Conservation (phyloP, 2,329 filamentous ascomycete genomes). For the Fusarium sp. region DNA sequence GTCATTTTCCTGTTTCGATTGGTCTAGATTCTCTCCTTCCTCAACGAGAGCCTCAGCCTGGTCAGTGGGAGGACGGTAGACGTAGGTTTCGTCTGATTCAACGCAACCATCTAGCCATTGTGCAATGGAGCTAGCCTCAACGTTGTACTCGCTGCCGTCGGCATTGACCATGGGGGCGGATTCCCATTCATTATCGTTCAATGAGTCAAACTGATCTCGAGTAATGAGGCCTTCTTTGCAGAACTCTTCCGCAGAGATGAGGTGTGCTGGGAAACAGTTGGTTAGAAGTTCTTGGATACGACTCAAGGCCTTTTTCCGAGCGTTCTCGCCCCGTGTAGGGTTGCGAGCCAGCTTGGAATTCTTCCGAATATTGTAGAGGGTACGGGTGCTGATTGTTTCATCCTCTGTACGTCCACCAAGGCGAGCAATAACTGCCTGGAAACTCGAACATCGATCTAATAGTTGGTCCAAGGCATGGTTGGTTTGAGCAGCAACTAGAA, state of each 20-base stretch:
- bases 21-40: background rate
- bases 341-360: constrained; percentile 32
- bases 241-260: constrained; percentile 69
- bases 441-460: constrained; percentile 69
- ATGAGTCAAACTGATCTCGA: constrained; percentile 71
- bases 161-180: constrained; percentile 2
- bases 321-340: constrained; percentile 10
- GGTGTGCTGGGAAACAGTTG: constrained; percentile 54
- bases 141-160: background rate
- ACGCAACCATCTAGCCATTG: constrained; percentile 38
- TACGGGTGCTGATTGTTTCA: constrained; percentile 72
- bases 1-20: constrained; percentile 36
- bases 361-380: constrained; percentile 72
- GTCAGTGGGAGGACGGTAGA: constrained; percentile 39
- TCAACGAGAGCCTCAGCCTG: constrained; percentile 23
- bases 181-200: constrained; percentile 46
- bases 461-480: constrained; percentile 93
- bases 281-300: constrained; percentile 27
- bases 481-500: constrained; percentile 87
- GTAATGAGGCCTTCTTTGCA: constrained; percentile 69
- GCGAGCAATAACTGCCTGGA: constrained; percentile 68
- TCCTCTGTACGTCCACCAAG: constrained; percentile 78
- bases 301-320: constrained; percentile 23
- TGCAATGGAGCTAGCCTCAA: constrained; percentile 16
- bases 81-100: constrained; percentile 39